Conservation (phyloP, 108 stramenopile species). For the Fragilaria radians region DNA sequence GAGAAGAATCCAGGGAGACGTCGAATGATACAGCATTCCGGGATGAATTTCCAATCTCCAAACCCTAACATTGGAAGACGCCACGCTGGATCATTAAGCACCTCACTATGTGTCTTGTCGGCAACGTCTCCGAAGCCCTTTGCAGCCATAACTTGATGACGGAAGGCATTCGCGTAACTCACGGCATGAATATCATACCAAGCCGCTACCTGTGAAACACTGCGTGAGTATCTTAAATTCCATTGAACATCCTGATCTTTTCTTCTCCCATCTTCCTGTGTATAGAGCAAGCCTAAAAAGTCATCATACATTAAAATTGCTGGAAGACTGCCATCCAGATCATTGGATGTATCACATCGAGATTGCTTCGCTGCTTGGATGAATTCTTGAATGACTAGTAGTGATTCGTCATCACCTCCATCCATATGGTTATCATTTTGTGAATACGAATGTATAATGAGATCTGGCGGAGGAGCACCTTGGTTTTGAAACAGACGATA, state of each 20-base stretch:
- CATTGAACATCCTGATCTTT: not conserved
- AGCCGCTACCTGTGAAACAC: not conserved
- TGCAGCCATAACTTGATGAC: not conserved
- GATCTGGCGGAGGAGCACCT: not conserved
- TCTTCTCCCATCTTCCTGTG: too few relatives aligned
- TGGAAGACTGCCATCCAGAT: not conserved
- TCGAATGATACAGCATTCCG: conserved; percentile 67
- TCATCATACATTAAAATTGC: not conserved
- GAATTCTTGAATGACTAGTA: not conserved
- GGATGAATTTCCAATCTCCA: conserved; percentile 70
- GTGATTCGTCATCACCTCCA: not conserved
- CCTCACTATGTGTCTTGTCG: not conserved
- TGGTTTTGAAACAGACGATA: not conserved
- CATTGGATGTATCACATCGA: not conserved
- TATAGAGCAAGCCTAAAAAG: not conserved
- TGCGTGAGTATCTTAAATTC: not conserved
- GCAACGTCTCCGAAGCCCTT: not conserved
- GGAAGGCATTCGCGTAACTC: not conserved
- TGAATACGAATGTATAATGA: not conserved
- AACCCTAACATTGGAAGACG: conserved; percentile 42
- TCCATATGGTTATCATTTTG: not conserved
- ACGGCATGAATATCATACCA: not conserved
- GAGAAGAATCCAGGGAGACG: conserved; percentile 48
- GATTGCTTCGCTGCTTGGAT: not conserved
- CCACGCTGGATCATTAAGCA: not conserved